A percentile compares a stretch with the other conserved stretches of the same genome.
Conservation (phyloP, 805 yeast species). For the Lipomyces kockii region DNA sequence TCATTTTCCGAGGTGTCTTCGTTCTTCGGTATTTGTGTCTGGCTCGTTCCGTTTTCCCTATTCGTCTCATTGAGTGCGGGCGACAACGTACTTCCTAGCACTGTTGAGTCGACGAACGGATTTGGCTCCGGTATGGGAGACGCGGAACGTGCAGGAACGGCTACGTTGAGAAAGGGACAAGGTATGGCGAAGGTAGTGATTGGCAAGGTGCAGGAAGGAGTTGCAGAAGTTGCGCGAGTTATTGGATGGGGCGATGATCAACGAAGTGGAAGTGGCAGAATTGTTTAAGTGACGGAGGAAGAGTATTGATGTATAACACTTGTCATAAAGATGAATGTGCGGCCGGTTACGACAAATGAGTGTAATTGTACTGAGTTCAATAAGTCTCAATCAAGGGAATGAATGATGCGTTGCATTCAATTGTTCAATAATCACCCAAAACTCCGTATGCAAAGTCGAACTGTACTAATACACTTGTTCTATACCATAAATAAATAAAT, state of each 20-base stretch:
- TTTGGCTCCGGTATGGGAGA: conserved; percentile 4
- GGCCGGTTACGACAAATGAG: background rate
- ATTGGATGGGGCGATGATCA: conserved; percentile 35
- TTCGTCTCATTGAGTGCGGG: conserved; percentile 91
- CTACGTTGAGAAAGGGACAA: conserved; percentile 20
- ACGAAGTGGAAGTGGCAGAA: conserved; percentile 23
- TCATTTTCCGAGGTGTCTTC: conserved; percentile 90
- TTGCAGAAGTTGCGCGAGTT: conserved; percentile 34
- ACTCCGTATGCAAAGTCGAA: conserved; percentile 1
- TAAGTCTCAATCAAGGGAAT: background rate
- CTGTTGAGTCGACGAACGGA: conserved; percentile 28
- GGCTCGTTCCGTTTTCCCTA: conserved; percentile 92
- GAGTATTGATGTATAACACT: background rate
- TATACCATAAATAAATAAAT: background rate
- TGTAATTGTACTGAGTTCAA: background rate
- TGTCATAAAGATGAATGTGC: background rate
- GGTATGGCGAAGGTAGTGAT: conserved; percentile 36
- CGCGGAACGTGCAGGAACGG: conserved; percentile 10
- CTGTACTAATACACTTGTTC: background rate
- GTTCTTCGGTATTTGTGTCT: conserved; percentile 88
- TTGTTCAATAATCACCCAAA: conserved; percentile 1
- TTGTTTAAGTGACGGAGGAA: conserved; percentile 17
- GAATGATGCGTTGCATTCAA: background rate
- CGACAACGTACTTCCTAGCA: conserved; percentile 78
- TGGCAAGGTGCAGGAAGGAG: conserved; percentile 33